A percentile compares a stretch with the other conserved stretches of the same genome.
Evolutionary conservation across 2,329 filamentous ascomycete species (phyloP).

Genomic region (Dactylellina sp.): DNA sequence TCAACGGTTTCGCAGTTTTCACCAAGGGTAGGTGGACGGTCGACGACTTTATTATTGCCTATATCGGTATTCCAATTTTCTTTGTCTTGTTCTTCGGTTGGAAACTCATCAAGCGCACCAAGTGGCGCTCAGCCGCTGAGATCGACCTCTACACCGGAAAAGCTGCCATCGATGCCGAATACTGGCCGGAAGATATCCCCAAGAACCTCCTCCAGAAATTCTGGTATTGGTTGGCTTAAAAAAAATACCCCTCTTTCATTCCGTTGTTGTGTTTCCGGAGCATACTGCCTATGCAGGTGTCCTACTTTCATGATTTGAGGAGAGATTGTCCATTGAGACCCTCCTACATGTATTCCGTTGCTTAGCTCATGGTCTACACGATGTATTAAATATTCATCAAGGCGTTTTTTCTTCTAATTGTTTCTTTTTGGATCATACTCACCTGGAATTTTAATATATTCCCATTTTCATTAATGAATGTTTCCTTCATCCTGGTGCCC

Average conservation of each 20-base stretch:
- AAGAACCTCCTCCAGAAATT: slow-evolving; percentile 44
- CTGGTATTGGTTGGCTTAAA: slow-evolving; percentile 50
- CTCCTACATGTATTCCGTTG: slow-evolving; percentile 29
- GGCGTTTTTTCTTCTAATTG: slow-evolving; percentile 28
- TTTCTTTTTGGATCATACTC: slow-evolving; percentile 20
- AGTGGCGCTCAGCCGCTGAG: slow-evolving; percentile 65
- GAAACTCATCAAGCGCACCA: slow-evolving; percentile 68
- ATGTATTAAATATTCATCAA: slow-evolving; percentile 40
- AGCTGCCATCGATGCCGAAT: slow-evolving; percentile 70
- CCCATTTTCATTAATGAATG: slow-evolving; percentile 25
- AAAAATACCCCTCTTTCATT: not conserved
- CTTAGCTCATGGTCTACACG: slow-evolving; percentile 19
- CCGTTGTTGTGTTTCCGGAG: not conserved
- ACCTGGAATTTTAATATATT: slow-evolving; percentile 25
- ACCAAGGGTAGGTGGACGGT: slow-evolving; percentile 74
- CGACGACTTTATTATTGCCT: slow-evolving; percentile 73
- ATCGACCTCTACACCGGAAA: slow-evolving; percentile 72
- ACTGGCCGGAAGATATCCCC: slow-evolving; percentile 52
- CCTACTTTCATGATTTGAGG: slow-evolving; percentile 18
- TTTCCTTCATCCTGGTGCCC: not conserved
- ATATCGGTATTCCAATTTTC: slow-evolving; percentile 75
- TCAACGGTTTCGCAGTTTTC: slow-evolving; percentile 82
- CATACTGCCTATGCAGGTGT: not conserved
- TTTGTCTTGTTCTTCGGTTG: slow-evolving; percentile 72
- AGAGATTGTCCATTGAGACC: slow-evolving; percentile 25